phyloP scores from a whole-genome alignment of 2,329 filamentous ascomycete species.

The Domatiomyces catenatus region DNA sequence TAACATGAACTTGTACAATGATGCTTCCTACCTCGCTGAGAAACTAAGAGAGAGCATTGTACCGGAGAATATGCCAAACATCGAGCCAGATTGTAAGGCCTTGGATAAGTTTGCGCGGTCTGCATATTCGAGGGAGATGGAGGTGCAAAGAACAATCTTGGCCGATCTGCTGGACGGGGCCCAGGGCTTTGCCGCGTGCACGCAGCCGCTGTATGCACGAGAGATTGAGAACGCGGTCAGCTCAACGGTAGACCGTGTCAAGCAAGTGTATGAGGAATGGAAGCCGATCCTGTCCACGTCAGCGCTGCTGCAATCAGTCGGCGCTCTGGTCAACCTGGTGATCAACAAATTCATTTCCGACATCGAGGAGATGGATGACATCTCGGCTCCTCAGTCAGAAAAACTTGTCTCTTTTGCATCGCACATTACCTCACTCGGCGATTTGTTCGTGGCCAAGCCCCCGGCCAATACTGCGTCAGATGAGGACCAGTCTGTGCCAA shows the following conservation, averaged over 20 bases:
- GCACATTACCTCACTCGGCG: conserved; percentile 38
- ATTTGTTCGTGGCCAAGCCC: conserved; percentile 38
- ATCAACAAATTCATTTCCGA: conserved; percentile 46
- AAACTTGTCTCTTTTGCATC: conserved; percentile 43
- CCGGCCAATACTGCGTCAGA: conserved; percentile 18
- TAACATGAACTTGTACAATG: conserved; percentile 52
- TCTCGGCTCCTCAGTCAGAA: conserved; percentile 47
- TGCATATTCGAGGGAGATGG: conserved; percentile 50
- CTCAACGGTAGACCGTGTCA: conserved; percentile 42
- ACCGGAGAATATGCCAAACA: conserved; percentile 27
- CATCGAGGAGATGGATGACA: conserved; percentile 48
- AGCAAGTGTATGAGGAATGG: conserved; percentile 42
- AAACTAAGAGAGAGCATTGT: conserved; percentile 32
- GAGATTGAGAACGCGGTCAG: conserved; percentile 46
- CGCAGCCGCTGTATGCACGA: conserved; percentile 41
- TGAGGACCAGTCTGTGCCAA: conserved; percentile 25
- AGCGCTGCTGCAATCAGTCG: conserved; percentile 46
- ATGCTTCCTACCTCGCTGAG: conserved; percentile 43
- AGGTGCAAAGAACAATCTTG: conserved; percentile 47
- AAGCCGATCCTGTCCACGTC: conserved; percentile 42
- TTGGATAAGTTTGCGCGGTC: conserved; percentile 45
- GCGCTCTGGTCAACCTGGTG: conserved; percentile 42
- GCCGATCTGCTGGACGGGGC: conserved; percentile 47
- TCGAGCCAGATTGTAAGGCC: conserved; percentile 36
- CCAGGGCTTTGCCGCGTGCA: conserved; percentile 46